Evolutionary conservation across 2,329 filamentous ascomycete genomes (phyloP), one percentile per base, ranked within the genome.

Genomic region (Setomelanomma holmii): DNA sequence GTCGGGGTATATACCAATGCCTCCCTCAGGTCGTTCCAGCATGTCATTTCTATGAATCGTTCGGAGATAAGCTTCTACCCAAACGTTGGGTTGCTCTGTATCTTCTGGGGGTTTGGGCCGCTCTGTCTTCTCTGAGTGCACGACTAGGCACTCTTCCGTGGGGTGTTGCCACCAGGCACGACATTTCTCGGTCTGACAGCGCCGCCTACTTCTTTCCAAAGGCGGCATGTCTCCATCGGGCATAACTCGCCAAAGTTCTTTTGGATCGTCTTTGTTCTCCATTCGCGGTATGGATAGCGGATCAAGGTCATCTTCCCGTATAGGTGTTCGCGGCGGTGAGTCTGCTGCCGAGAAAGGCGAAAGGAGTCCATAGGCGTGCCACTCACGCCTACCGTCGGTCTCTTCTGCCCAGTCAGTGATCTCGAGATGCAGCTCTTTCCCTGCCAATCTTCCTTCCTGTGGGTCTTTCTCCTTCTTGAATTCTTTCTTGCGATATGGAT

Each of bases 381-480:
- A 41, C 39, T 58, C 56, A 8, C 56, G 49, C n/a, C 56, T 38
- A 3, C 53, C 56, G 17, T 27, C 35, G 1, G 49, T 49, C 16
- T 44, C 49, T 24, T 58, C 49, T 1, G 33, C 33, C 49, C 52
- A 55, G 1, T 17, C 5, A 3, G 41, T 45, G 11, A 39, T 19
- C 21, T 22, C 7, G 16, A 33, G 6, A 20, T 6, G 6, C 12
- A 12, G 24, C 24, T 12, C 24, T 12, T 30, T 12, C 24, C 24
- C 7, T 30, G 24, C 24, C 12, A 12, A 7, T 30, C 24, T 12
- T 12, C 6, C 17, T 38, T 14, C n/a, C 41, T 17, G 7, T 16
- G 16, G 3, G 27, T n/a, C 14, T 33, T 20, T 40, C 16, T 10
- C 34, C 12, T 6, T 45, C 19, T 5, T 38, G 24, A 30, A 30